Conservation (phyloP, 257 asterid genomes). For the Scutellaria barbata region DNA sequence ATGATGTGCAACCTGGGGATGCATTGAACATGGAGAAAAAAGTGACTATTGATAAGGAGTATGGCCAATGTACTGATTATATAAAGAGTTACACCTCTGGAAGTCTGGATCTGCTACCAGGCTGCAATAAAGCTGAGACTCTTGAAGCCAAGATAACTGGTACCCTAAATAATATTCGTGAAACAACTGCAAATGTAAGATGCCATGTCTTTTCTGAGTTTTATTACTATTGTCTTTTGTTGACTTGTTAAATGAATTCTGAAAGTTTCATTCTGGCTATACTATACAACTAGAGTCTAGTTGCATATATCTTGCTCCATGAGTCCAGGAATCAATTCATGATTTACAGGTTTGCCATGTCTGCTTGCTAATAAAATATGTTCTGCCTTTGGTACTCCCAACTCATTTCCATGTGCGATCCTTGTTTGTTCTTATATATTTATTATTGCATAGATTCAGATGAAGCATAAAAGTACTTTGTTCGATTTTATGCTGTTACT, state of each 20-base stretch:
- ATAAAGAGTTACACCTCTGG: conserved; percentile 72
- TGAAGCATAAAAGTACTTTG: background rate
- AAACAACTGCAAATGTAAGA: conserved; percentile 70
- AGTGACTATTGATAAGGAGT: conserved; percentile 57
- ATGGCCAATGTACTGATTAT: conserved; percentile 56
- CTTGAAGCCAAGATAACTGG: conserved; percentile 81
- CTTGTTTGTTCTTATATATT: background rate
- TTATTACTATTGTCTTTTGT: conserved; percentile 22
- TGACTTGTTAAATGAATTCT: conserved; percentile 27
- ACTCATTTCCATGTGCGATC: background rate
- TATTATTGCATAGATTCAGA: conserved; percentile 2
- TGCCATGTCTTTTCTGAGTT: conserved; percentile 26
- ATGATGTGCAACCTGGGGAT: conserved; percentile 86
- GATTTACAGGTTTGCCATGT: background rate
- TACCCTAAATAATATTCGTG: conserved; percentile 76
- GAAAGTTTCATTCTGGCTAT: conserved; percentile 10
- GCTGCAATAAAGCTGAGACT: conserved; percentile 85
- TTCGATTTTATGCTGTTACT: background rate
- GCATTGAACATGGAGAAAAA: conserved; percentile 63
- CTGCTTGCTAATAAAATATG: conserved; percentile 21
- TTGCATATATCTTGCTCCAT: conserved; percentile 4
- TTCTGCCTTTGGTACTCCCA: conserved; percentile 2
- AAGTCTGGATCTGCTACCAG: conserved; percentile 76
- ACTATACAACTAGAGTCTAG: background rate
- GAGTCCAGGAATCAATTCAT: conserved; percentile 8